Evolutionary conservation across 2,329 filamentous ascomycete species (phyloP).

Genomic region (Calonectria honghensis): DNA sequence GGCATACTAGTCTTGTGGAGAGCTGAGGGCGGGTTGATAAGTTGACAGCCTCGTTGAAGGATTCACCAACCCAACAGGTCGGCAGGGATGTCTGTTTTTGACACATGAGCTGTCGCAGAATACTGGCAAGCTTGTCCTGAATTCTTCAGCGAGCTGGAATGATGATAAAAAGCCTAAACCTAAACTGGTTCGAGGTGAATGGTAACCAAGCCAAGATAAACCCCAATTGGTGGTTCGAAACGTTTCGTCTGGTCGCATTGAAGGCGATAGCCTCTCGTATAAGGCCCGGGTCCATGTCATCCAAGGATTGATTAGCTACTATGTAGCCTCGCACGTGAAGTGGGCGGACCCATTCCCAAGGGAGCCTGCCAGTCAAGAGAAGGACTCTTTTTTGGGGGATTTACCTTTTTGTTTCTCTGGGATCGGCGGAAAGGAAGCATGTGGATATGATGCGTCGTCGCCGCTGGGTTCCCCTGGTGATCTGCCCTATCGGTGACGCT

Average conservation of each 20-base stretch:
- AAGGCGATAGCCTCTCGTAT: neutral
- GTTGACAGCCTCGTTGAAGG: constrained; percentile 20
- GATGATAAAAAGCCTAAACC: neutral
- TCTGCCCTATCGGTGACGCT: constrained; percentile 1
- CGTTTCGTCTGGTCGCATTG: neutral
- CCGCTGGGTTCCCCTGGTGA: constrained; percentile 20
- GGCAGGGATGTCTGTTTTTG: constrained; percentile 5
- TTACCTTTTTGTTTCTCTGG: constrained; percentile 22
- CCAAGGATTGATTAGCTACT: constrained; percentile 3
- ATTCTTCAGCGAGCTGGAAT: neutral
- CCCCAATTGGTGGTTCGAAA: constrained; percentile 11
- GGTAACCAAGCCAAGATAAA: neutral
- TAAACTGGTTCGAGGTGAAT: constrained; percentile 12
- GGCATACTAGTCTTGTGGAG: neutral
- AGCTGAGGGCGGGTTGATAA: neutral
- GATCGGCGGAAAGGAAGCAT: constrained; percentile 25
- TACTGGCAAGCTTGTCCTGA: neutral
- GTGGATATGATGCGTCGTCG: constrained; percentile 16
- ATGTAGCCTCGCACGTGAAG: constrained; percentile 6
- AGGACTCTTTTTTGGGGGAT: neutral
- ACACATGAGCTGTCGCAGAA: constrained; percentile 26
- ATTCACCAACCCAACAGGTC: neutral
- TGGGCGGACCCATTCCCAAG: neutral
- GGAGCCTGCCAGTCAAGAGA: neutral
- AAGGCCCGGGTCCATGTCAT: neutral